Evolutionary conservation across 352 stramenopile species (phyloP).

Genomic region (Blastocystis sp.): DNA sequence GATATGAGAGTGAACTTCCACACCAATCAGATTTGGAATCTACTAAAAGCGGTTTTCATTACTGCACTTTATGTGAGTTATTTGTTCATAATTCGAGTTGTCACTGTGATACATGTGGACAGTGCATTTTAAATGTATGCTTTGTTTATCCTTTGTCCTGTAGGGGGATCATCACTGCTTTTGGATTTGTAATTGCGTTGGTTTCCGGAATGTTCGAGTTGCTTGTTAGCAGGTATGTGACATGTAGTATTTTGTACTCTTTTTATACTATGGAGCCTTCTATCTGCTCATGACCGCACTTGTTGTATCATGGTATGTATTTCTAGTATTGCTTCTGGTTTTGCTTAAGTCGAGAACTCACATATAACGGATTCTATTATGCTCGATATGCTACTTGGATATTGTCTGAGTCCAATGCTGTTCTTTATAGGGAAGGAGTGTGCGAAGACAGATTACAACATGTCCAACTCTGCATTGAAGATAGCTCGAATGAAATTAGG

Average conservation of each 20-base stretch:
- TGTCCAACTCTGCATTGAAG: not conserved
- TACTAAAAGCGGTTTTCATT: not conserved
- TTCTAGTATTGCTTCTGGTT: not conserved
- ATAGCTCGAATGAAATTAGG: not conserved
- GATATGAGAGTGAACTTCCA: not conserved
- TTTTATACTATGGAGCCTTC: not conserved
- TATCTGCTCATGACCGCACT: not conserved
- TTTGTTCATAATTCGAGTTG: not conserved
- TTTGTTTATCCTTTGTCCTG: not conserved
- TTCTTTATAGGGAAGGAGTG: not conserved
- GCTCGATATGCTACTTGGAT: conserved; percentile 20
- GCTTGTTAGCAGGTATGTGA: not conserved
- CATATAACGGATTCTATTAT: not conserved
- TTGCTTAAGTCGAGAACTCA: not conserved
- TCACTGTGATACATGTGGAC: conserved; percentile 29
- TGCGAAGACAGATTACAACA: not conserved
- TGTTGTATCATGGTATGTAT: not conserved
- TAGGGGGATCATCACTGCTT: conserved; percentile 57
- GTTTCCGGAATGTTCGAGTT: conserved; percentile 19
- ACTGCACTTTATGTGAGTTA: not conserved
- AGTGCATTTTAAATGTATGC: not conserved
- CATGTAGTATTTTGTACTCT: conserved; percentile 33
- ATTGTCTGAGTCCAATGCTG: not conserved
- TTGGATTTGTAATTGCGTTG: conserved; percentile 20
- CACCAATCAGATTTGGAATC: not conserved